These are phyloP conservation scores for Porodaedalea pini DNA, from an alignment of 1,284 basidiomycete species.

Conservation along the genomic window DNA sequence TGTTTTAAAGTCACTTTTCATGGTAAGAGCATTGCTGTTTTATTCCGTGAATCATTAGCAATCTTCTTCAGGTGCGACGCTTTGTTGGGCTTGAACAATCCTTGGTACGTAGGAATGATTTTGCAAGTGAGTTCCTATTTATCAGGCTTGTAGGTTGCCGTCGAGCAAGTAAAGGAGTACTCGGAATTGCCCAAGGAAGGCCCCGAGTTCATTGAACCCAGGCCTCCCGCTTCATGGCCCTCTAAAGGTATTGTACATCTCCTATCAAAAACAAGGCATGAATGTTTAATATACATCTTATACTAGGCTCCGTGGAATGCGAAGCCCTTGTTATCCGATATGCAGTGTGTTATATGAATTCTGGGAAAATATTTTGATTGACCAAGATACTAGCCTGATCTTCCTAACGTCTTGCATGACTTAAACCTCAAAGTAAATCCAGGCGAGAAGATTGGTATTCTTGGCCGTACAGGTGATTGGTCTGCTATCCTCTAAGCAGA, in stretches of 20 bases:
- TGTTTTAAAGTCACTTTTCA: slow-evolving; percentile 46
- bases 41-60: too few species aligned
- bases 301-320: slow-evolving; percentile 57
- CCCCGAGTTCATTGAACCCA: slow-evolving; percentile 79
- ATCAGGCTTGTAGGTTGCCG: slow-evolving; percentile 83
- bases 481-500: too few species aligned
- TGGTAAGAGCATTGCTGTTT: too few species aligned
- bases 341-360: slow-evolving; percentile 51
- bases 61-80: slow-evolving; percentile 44
- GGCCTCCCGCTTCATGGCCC: slow-evolving; percentile 85
- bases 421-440: slow-evolving; percentile 76
- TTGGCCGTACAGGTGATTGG: slow-evolving; percentile 78
- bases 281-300: neutral
- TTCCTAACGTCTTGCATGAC: slow-evolving; percentile 84
- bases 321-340: slow-evolving; percentile 84
- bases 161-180: slow-evolving; percentile 91
- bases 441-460: slow-evolving; percentile 82
- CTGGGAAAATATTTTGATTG: neutral
- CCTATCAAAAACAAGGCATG: neutral
- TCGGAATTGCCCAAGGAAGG: slow-evolving; percentile 76
- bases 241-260: slow-evolving; percentile 44
- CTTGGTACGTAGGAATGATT: slow-evolving; percentile 54
- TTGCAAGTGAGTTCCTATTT: neutral
- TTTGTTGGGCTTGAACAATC: slow-evolving; percentile 88
- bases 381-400: slow-evolving; percentile 53